Evolutionary conservation across 2,329 filamentous ascomycete genomes (phyloP).

Genomic region (Fusarium chlamydosporum): DNA sequence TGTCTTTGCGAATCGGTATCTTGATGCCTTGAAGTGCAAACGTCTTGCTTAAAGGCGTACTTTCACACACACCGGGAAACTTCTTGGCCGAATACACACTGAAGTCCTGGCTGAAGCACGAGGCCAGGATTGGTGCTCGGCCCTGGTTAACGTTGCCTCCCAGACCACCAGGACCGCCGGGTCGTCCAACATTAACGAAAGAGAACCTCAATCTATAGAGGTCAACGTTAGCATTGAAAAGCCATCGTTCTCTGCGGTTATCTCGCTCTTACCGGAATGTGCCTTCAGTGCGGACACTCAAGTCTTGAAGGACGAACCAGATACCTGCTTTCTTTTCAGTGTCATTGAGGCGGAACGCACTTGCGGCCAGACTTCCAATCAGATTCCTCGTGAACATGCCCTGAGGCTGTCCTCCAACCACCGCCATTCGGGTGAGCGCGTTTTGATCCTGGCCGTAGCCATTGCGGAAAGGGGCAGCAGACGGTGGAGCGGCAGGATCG

Average conservation of each 20-base stretch:
- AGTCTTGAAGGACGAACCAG: constrained; percentile 96
- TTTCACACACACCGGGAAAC: constrained; percentile 97
- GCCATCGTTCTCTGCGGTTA: background rate
- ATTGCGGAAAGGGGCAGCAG: constrained; percentile 51
- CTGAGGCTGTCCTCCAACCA: constrained; percentile 67
- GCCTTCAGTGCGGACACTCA: constrained; percentile 94
- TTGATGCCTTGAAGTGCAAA: constrained; percentile 97
- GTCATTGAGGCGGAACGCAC: constrained; percentile 87
- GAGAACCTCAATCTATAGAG: constrained; percentile 71
- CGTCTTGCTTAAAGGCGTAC: constrained; percentile 88
- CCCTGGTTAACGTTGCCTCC: constrained; percentile 74
- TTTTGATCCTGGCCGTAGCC: constrained; percentile 53
- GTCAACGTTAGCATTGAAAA: constrained; percentile 35
- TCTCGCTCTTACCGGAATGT: constrained; percentile 77
- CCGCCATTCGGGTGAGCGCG: constrained; percentile 54
- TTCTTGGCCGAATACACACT: constrained; percentile 98
- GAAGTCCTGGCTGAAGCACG: constrained; percentile 89
- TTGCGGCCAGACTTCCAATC: constrained; percentile 91
- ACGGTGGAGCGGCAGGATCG: constrained; percentile 49
- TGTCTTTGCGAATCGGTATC: constrained; percentile 94
- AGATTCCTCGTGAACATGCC: constrained; percentile 96
- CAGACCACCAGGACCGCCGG: constrained; percentile 56
- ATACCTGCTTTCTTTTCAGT: constrained; percentile 85
- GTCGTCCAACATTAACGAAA: constrained; percentile 86
- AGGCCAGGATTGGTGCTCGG: constrained; percentile 85